A percentile compares a stretch with the other conserved stretches of the same genome.
Evolutionary conservation across 257 asterid genomes (phyloP).

Genomic region (Solanum bulbocastanum): DNA sequence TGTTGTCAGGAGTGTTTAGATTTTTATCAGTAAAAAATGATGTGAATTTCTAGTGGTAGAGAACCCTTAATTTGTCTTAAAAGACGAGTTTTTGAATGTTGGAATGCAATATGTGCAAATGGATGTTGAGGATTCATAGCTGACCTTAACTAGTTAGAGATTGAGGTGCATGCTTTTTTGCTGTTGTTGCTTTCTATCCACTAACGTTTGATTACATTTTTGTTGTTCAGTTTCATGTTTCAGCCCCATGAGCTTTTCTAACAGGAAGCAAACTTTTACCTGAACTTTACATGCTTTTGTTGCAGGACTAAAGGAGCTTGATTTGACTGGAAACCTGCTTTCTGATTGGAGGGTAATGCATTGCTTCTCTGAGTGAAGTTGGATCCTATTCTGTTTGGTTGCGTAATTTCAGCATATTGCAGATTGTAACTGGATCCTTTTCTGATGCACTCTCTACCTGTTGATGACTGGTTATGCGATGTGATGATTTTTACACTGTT

Average conservation of each 20-base stretch:
- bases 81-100: background rate
- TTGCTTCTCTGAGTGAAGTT: constrained; percentile 16
- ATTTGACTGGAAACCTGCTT: constrained; percentile 83
- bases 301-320: constrained; percentile 93
- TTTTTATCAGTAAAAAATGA: background rate
- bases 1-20: background rate
- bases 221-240: background rate
- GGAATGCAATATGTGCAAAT: background rate
- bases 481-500: background rate
- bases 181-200: background rate
- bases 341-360: constrained; percentile 61
- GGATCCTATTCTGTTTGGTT: background rate
- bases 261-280: background rate
- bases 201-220: background rate
- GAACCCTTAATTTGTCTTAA: background rate
- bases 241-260: background rate
- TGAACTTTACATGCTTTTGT: constrained; percentile 3
- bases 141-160: background rate
- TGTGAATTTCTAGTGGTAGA: background rate
- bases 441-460: background rate
- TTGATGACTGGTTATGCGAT: background rate
- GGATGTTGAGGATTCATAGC: background rate
- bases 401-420: background rate
- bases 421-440: background rate
- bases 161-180: background rate